Base-by-base conservation (phyloP, 139 green algal species). In the Coccomyxa sp. region DNA sequence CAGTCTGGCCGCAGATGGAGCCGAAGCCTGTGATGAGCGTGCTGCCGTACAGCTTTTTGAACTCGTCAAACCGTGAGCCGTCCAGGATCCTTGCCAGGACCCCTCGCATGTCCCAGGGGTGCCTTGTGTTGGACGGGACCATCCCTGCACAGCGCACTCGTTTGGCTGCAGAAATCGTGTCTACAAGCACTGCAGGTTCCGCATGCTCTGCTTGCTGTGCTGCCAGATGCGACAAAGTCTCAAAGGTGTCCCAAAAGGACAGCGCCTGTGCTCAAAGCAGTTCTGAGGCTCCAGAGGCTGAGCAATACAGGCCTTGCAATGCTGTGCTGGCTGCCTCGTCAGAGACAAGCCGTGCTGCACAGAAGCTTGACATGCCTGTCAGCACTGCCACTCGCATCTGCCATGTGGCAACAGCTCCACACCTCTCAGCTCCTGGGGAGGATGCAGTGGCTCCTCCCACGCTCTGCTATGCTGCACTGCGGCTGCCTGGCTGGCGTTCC, bases 21-120 rank as follows among this genome's bases (percentile, higher is more conserved):
- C 90, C 92, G 82, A 95, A 97, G 1, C 93, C 92, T 33, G 93
- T 97, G n/a, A 98, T 90, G 9, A 98, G 86, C 10, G 94, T 98
- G 33, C 55, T 88, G 31, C 95, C 95, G 68, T 97, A 98, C 74
- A 90, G 87, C 50, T 82, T 80, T 82, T 98, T 98, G 84, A 98
- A 98, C 83, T 98, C 94, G 36, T 97, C 86, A 81, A 98, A 95
- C 8, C 87, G 44, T 35, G 82, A 91, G 69, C 95, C 94, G 82
- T 98, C 95, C 77, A 97, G 78, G 35, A 98, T 27, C 27, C 91
- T 85, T 0, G 89, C 87, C 55, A 97, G 82, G 40, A 97, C 84
- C 14, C 82, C 82, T 24, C 93, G 84, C 70, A 95, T 86, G 75
- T 98, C 94, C 41, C 82, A 97, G 8, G 83, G 79, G 64, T 87